These are phyloP conservation scores for Epichloe glyceriae DNA, from an alignment of 2,329 filamentous ascomycete species.

Conservation along the genomic window DNA sequence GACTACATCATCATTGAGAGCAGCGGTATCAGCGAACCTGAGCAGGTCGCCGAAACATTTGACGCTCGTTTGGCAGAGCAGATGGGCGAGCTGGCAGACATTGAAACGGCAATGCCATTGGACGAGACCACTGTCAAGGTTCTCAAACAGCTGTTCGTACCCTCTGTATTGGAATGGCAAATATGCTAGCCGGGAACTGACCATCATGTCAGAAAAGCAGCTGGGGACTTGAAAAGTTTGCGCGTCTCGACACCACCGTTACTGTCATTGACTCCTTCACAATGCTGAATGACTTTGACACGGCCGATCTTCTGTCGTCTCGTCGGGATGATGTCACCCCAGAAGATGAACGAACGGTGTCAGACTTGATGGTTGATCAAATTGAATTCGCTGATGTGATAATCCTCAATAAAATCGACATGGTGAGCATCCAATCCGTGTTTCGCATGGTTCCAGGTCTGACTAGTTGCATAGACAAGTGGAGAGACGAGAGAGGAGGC, in stretches of 20 bases:
- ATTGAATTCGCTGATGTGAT: slow-evolving; percentile 68
- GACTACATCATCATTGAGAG: slow-evolving; percentile 64
- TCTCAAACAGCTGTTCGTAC: slow-evolving; percentile 23
- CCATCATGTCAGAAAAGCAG: slow-evolving; percentile 25
- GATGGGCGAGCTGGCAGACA: slow-evolving; percentile 23
- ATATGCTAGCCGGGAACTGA: not conserved
- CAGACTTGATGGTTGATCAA: slow-evolving; percentile 64
- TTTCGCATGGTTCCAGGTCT: not conserved
- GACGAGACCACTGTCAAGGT: slow-evolving; percentile 23
- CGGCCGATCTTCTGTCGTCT: slow-evolving; percentile 51
- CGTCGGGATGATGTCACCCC: slow-evolving; percentile 47
- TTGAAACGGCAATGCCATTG: slow-evolving; percentile 16
- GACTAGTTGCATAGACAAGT: slow-evolving; percentile 17
- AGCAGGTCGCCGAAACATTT: slow-evolving; percentile 64
- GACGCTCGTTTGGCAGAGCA: slow-evolving; percentile 41
- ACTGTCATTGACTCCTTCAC: slow-evolving; percentile 64
- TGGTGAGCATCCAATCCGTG: slow-evolving; percentile 25
- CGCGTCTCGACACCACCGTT: slow-evolving; percentile 56
- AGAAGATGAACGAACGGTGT: slow-evolving; percentile 62
- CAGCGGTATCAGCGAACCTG: slow-evolving; percentile 58
- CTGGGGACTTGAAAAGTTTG: slow-evolving; percentile 55
- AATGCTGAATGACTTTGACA: slow-evolving; percentile 60
- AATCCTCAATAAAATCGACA: slow-evolving; percentile 57
- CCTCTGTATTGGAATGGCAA: not conserved
- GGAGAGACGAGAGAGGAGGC: slow-evolving; percentile 32